Base-by-base conservation (phyloP, 1,139 yeast species). In the Wickerhamomyces sp. region DNA sequence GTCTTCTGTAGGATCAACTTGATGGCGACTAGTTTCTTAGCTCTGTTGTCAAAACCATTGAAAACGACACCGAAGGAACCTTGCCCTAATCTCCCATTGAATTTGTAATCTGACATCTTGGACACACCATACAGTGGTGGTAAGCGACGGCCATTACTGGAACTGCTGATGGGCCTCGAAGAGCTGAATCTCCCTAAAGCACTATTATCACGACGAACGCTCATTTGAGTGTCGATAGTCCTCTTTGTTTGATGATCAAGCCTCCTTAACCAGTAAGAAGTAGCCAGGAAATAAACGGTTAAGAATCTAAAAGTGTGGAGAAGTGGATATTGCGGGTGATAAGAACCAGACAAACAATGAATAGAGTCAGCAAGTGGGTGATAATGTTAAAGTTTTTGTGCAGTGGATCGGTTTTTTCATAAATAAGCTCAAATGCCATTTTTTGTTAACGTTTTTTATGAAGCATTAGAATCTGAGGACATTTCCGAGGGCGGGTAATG, bases 31-130 rank as follows among this genome's bases (percentile, higher is more conserved):
- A 79, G 68, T 46, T 78, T 71, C 1, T 79, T 64, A 29, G 13
- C 31, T 14, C 67, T 65, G 39, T 66, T 62, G 52, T 75, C 78
- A 18, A 68, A 58, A 6, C 96, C 97, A 59, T 84, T 84, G 63
- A 82, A 81, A 2, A 89, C 96, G 41, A 86, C 82, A 18, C 88
- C 90, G 64, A 93, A 93, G 0, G 99, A 94, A 9, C 99, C 99
- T 64, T 91, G 95, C 2, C 98, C 96, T 47, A 89, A 74, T 60
- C 83, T 82, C 44, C 81, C 82, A 40, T 79, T 65, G 31, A 81
- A 73, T 41, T 71, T 70, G 59, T 86, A 88, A 49, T 69, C 72
- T 2, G 58, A 55, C 39, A 65, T 45, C 15, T 45, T 50, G 36
- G 47, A 37, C 3, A 42, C 32, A 2, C 53, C 57, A 33, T 44